Evolutionary conservation across 306 rosid species (phyloP).

Genomic region (Hippophae gyantsensis): DNA sequence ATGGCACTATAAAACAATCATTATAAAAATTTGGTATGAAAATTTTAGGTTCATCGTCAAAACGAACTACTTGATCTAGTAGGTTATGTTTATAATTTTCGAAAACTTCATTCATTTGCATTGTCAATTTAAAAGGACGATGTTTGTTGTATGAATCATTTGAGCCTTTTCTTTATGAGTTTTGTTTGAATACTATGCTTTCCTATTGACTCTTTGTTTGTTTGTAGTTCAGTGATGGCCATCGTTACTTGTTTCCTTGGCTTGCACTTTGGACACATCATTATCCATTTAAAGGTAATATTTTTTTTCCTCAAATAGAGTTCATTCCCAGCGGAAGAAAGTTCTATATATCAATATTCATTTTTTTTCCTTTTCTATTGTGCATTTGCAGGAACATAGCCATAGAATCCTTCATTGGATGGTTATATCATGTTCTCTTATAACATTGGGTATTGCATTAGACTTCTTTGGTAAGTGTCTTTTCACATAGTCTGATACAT

Average conservation of each 20-base stretch:
- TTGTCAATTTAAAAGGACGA: too few species aligned
- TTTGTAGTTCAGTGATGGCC: slow-evolving; percentile 77
- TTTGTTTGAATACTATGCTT: slow-evolving; percentile 11
- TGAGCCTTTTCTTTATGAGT: background rate
- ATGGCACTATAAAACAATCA: background rate
- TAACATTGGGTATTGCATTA: slow-evolving; percentile 49
- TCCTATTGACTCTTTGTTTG: slow-evolving; percentile 2
- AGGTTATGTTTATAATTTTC: too few species aligned
- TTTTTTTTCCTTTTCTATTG: background rate
- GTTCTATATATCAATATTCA: background rate
- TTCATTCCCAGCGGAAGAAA: background rate
- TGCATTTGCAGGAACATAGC: slow-evolving; percentile 58
- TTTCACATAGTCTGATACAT: background rate
- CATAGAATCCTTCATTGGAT: slow-evolving; percentile 68
- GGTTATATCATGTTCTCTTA: slow-evolving; percentile 53
- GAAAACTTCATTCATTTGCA: too few species aligned
- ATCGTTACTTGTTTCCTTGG: slow-evolving; percentile 89
- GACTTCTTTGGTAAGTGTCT: slow-evolving; percentile 46
- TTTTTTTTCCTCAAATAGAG: background rate
- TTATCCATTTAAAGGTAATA: slow-evolving; percentile 73
- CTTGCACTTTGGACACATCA: slow-evolving; percentile 80
- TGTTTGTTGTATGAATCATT: too few species aligned
- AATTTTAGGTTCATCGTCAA: too few species aligned
- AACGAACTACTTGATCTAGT: too few species aligned
- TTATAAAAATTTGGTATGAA: too few species aligned